Percentiles rank a stretch among this genome's conserved stretches.
phyloP scores from a whole-genome alignment of 352 stramenopile species.

The Elongisporangium prolatum region DNA sequence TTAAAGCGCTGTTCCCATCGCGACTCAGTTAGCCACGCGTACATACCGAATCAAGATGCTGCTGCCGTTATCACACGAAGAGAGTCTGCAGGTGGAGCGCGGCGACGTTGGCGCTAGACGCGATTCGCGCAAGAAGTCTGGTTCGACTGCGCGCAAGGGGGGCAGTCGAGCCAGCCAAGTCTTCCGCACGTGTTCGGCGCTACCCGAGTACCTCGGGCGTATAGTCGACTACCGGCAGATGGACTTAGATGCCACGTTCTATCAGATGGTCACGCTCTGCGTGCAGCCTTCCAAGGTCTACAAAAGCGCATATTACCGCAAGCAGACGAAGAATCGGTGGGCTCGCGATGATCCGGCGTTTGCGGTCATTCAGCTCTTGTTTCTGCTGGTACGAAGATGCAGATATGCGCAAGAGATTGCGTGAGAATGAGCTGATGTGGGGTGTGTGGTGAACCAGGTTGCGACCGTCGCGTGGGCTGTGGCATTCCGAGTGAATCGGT shows the following conservation, averaged over 20 bases:
- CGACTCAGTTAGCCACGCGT: neutral
- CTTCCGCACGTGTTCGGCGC: constrained; percentile 67
- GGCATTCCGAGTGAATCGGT: constrained; percentile 56
- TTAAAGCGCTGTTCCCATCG: neutral
- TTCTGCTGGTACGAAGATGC: constrained; percentile 61
- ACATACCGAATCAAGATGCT: neutral
- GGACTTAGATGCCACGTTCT: constrained; percentile 86
- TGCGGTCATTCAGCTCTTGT: constrained; percentile 92
- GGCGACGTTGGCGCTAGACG: neutral
- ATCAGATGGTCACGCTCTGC: constrained; percentile 87
- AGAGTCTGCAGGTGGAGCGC: neutral
- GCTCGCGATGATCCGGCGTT: constrained; percentile 97
- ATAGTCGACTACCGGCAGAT: constrained; percentile 84
- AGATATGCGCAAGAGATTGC: neutral
- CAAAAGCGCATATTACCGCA: constrained; percentile 84
- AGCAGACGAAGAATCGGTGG: constrained; percentile 99
- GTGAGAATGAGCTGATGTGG: neutral
- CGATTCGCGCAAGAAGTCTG: neutral
- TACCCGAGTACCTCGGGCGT: constrained; percentile 81
- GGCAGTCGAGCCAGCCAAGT: constrained; percentile 24
- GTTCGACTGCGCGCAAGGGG: constrained; percentile 3
- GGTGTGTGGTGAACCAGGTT: constrained; percentile 10
- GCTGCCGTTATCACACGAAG: neutral
- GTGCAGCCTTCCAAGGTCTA: constrained; percentile 84
- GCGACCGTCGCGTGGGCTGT: constrained; percentile 78